Percentiles rank a stretch among this genome's conserved stretches.
These are phyloP conservation scores for Mycena pura DNA, from an alignment of 768 basidiomycete genomes.

Conservation along the genomic window DNA sequence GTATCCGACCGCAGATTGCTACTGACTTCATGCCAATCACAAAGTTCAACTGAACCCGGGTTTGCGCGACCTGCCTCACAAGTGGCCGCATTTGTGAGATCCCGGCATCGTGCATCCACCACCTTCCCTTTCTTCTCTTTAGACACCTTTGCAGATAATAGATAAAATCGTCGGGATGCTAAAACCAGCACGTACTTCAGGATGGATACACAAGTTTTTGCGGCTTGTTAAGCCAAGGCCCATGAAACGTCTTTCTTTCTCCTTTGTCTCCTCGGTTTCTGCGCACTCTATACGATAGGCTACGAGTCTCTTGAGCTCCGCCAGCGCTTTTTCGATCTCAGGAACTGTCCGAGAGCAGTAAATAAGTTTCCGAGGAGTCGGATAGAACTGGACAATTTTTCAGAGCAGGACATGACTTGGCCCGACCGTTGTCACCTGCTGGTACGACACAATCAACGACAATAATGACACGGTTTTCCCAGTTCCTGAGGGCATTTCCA, in stretches of 20 bases:
- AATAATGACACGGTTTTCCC: slow-evolving; percentile 98
- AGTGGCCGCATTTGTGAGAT: slow-evolving; percentile 84
- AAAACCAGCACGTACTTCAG: slow-evolving; percentile 65
- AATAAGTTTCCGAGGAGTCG: slow-evolving; percentile 90
- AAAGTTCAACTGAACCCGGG: slow-evolving; percentile 91
- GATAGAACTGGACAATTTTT: slow-evolving; percentile 73
- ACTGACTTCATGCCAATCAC: slow-evolving; percentile 93
- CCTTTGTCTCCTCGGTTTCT: slow-evolving; percentile 74
- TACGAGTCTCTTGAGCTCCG: slow-evolving; percentile 94
- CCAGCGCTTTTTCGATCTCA: slow-evolving; percentile 97
- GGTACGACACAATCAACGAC: slow-evolving; percentile 96
- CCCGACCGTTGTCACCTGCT: slow-evolving; percentile 65
- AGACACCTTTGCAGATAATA: slow-evolving; percentile 64
- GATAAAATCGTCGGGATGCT: neutral
- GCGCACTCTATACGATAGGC: slow-evolving; percentile 79
- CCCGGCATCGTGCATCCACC: slow-evolving; percentile 96
- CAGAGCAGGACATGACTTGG: slow-evolving; percentile 1
- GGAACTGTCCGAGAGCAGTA: slow-evolving; percentile 99
- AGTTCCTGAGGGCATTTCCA: slow-evolving; percentile 99
- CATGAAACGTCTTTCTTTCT: slow-evolving; percentile 82
- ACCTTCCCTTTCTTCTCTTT: slow-evolving; percentile 99
- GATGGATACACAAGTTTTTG: slow-evolving; percentile 96
- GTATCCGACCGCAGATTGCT: neutral
- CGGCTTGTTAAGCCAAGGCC: slow-evolving; percentile 94
- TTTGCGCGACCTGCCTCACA: slow-evolving; percentile 85